Conservation (phyloP, 1,139 yeast genomes). For the Candida sp. region DNA sequence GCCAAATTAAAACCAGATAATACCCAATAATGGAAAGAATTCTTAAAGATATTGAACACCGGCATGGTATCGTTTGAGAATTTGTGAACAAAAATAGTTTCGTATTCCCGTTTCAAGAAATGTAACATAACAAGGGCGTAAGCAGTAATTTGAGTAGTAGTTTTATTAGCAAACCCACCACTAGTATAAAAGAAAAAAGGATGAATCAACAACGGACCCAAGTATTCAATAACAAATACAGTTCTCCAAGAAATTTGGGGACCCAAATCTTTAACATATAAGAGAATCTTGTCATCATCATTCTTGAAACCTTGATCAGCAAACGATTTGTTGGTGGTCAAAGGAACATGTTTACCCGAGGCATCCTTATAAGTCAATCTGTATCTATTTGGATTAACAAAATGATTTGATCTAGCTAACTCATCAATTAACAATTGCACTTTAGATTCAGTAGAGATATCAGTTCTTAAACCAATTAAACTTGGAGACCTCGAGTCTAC, state of each 20-base stretch:
- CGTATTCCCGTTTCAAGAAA: conserved; percentile 83
- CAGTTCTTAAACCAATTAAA: conserved; percentile 38
- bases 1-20: conserved; percentile 75
- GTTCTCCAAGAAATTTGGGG: conserved; percentile 92
- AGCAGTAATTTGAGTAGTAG: conserved; percentile 51
- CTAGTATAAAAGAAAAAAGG: conserved; percentile 53
- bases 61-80: conserved; percentile 96
- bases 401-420: conserved; percentile 42
- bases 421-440: conserved; percentile 30
- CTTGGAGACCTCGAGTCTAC: conserved; percentile 52
- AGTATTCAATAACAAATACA: conserved; percentile 80
- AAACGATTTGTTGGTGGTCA: conserved; percentile 27
- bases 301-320: conserved; percentile 26
- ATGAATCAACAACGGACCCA: conserved; percentile 86
- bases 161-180: conserved; percentile 8
- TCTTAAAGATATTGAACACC: conserved; percentile 76
- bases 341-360: conserved; percentile 29
- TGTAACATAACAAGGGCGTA: conserved; percentile 63
- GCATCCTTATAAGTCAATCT: conserved; percentile 33
- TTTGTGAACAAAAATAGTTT: conserved; percentile 77
- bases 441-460: conserved; percentile 25
- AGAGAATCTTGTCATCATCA: conserved; percentile 24
- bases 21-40: conserved; percentile 89
- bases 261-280: conserved; percentile 81
- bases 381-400: conserved; percentile 30